phyloP scores from a whole-genome alignment of 1,284 basidiomycete species.

The Agroathelia rolfsii region DNA sequence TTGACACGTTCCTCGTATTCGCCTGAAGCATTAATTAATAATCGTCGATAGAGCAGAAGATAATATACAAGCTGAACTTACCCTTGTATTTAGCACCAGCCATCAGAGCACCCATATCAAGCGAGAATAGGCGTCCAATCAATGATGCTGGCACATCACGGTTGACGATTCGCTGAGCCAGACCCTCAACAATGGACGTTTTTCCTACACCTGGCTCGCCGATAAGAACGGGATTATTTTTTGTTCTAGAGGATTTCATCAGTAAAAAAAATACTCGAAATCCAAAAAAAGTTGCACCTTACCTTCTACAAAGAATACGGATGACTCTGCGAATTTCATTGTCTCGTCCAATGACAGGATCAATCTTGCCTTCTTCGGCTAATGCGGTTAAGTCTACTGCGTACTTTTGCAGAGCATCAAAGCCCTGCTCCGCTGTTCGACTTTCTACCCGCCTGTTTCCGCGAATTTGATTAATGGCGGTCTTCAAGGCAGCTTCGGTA shows the following conservation, averaged over 20 bases:
- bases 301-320: constrained; percentile 72
- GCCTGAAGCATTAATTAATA: too few relatives aligned
- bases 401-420: constrained; percentile 77
- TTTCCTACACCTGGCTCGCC: constrained; percentile 93
- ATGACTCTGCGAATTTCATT: constrained; percentile 79
- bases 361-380: constrained; percentile 86
- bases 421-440: constrained; percentile 78
- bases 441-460: constrained; percentile 79
- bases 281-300: constrained; percentile 7
- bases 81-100: constrained; percentile 94
- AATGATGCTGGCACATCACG: constrained; percentile 89
- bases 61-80: too few relatives aligned
- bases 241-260: constrained; percentile 43
- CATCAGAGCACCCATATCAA: constrained; percentile 94
- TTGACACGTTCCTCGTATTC: constrained; percentile 98
- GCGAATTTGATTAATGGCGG: constrained; percentile 70
- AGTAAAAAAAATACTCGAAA: constrained; percentile 12
- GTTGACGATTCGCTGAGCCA: constrained; percentile 93
- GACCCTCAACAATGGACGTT: constrained; percentile 90
- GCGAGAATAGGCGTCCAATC: constrained; percentile 73
- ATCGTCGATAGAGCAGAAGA: too few relatives aligned
- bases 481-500: constrained; percentile 67
- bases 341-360: constrained; percentile 87
- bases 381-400: constrained; percentile 81
- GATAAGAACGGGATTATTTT: constrained; percentile 89